Conservation (phyloP, 768 basidiomycete genomes). For the Tephrocybe sp. region DNA sequence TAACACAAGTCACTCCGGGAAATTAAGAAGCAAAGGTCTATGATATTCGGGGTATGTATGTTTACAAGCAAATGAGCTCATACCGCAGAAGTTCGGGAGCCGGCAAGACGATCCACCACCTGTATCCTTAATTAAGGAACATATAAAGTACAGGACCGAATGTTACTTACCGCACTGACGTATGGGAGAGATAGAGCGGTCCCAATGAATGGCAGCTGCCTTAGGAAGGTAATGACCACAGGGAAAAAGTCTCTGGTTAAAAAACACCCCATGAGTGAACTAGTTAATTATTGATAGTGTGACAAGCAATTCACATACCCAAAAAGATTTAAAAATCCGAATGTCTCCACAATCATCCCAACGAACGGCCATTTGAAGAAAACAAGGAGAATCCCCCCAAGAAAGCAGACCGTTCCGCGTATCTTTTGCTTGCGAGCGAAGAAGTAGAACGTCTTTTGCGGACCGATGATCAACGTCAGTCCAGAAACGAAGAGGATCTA, state of each 20-base stretch:
- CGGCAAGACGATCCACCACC: slow-evolving; percentile 78
- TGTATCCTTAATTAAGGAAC: slow-evolving; percentile 26
- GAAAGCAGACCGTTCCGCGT: slow-evolving; percentile 83
- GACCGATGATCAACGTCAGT: slow-evolving; percentile 94
- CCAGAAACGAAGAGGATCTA: slow-evolving; percentile 94
- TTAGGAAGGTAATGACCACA: slow-evolving; percentile 93
- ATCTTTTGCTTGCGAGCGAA: slow-evolving; percentile 95
- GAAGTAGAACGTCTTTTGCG: slow-evolving; percentile 96
- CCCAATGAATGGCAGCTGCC: slow-evolving; percentile 91
- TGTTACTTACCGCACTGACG: slow-evolving; percentile 69
- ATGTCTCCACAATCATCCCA: slow-evolving; percentile 90
- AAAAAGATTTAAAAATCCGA: slow-evolving; percentile 96
- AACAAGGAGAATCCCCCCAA: slow-evolving; percentile 88
- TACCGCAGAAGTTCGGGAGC: slow-evolving; percentile 74
- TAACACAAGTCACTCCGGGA: background rate
- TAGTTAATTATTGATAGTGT: too few species aligned
- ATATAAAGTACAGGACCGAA: background rate
- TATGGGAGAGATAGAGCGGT: slow-evolving; percentile 84
- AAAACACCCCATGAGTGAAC: slow-evolving; percentile 2
- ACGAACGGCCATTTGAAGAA: slow-evolving; percentile 95
- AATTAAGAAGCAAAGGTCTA: background rate
- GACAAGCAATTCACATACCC: slow-evolving; percentile 53
- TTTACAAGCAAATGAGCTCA: slow-evolving; percentile 27
- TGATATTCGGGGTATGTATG: slow-evolving; percentile 4
- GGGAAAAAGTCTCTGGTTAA: slow-evolving; percentile 92